Conservation (phyloP, 106 monocot species). For the Phalaenopsis aphrodite region DNA sequence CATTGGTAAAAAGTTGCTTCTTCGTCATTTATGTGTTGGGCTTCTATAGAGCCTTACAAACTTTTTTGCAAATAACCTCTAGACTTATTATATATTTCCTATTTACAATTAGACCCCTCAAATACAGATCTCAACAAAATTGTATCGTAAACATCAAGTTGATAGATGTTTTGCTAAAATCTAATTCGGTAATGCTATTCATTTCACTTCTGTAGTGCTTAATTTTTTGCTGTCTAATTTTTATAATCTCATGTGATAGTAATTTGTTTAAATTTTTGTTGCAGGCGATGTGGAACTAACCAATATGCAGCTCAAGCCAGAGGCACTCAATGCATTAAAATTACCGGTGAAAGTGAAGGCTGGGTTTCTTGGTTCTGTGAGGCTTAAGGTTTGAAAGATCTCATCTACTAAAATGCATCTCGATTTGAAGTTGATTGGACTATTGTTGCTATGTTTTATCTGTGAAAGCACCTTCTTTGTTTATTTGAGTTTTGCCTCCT, state of each 20-base stretch:
- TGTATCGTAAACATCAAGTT: neutral
- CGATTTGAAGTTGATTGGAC: neutral
- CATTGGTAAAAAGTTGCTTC: too few relatives aligned
- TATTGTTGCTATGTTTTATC: neutral
- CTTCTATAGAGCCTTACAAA: too few relatives aligned
- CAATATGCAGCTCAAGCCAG: constrained; percentile 95
- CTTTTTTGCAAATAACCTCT: too few relatives aligned
- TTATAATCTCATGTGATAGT: neutral
- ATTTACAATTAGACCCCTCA: too few relatives aligned
- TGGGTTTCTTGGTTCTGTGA: constrained; percentile 96
- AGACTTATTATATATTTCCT: too few relatives aligned
- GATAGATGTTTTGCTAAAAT: neutral
- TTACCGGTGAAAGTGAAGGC: constrained; percentile 97
- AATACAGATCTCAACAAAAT: too few relatives aligned
- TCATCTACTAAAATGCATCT: neutral
- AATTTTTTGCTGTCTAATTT: neutral
- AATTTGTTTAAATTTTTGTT: constrained; percentile 4
- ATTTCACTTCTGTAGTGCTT: neutral
- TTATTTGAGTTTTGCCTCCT: neutral
- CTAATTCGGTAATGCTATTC: neutral
- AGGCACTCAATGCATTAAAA: constrained; percentile 92
- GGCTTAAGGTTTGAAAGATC: constrained; percentile 53
- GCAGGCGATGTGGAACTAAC: constrained; percentile 95
- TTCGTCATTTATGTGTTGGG: too few relatives aligned
- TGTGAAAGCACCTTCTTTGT: neutral